phyloP scores from a whole-genome alignment of 1,139 yeast genomes.

The Magnusiomyces fungicola region DNA sequence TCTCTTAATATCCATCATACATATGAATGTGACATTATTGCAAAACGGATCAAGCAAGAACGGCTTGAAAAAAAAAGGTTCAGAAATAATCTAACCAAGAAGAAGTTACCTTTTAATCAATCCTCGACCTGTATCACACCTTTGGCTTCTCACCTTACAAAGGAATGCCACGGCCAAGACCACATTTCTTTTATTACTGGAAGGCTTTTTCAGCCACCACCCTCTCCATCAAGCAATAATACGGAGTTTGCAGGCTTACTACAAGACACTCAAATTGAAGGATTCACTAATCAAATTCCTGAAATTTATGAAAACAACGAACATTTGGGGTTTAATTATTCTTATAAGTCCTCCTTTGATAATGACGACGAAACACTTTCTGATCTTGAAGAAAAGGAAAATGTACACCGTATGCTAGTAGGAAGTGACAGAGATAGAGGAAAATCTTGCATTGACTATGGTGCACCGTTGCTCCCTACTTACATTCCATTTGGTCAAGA shows the following conservation, averaged over 20 bases:
- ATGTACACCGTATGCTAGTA: not conserved
- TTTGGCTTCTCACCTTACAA: no score
- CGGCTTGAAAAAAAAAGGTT: not conserved
- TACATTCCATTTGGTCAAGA: slow-evolving; percentile 2
- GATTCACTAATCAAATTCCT: no score
- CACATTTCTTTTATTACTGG: no score
- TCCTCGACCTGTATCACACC: no score
- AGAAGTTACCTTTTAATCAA: no score
- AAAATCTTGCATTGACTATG: not conserved
- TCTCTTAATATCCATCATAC: not conserved
- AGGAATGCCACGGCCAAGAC: no score
- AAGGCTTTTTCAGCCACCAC: no score
- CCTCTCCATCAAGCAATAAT: no score
- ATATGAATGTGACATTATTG: not conserved
- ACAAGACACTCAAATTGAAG: no score
- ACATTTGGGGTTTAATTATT: no score
- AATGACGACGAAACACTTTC: not conserved
- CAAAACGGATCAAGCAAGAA: not conserved
- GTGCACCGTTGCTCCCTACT: slow-evolving; percentile 1
- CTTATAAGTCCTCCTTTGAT: not conserved
- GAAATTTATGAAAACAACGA: no score
- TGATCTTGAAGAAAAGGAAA: not conserved
- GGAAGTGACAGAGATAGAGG: slow-evolving; percentile 7
- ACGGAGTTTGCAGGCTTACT: not conserved
- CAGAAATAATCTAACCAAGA: no score